These are phyloP conservation scores for Clarireedia hainanense DNA, from an alignment of 2,329 filamentous ascomycete genomes.

Conservation along the genomic window DNA sequence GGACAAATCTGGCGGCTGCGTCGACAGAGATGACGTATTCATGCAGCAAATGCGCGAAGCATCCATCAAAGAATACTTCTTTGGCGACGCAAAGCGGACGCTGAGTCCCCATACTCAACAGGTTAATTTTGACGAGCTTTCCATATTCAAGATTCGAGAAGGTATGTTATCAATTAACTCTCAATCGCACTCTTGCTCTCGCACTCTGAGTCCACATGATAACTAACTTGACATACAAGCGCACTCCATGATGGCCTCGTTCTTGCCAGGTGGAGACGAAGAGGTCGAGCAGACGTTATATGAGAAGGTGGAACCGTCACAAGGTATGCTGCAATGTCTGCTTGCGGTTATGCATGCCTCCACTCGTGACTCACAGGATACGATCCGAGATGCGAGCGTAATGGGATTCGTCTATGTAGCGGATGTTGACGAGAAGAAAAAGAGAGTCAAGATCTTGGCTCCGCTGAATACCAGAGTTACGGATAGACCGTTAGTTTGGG, in stretches of 20 bases:
- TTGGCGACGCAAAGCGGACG: slow-evolving; percentile 68
- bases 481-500: slow-evolving; percentile 73
- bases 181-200: neutral
- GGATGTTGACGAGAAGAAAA: slow-evolving; percentile 79
- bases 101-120: slow-evolving; percentile 84
- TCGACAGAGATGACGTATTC: slow-evolving; percentile 65
- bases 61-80: slow-evolving; percentile 88
- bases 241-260: slow-evolving; percentile 26
- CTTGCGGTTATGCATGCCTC: slow-evolving; percentile 78
- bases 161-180: slow-evolving; percentile 33
- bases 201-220: too few species aligned
- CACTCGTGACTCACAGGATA: slow-evolving; percentile 58
- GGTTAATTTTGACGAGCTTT: slow-evolving; percentile 66
- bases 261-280: slow-evolving; percentile 28
- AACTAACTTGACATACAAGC: slow-evolving; percentile 17
- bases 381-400: slow-evolving; percentile 72
- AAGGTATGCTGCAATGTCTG: slow-evolving; percentile 69
- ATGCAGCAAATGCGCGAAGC: slow-evolving; percentile 67
- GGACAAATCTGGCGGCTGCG: slow-evolving; percentile 78
- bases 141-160: slow-evolving; percentile 63
- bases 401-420: slow-evolving; percentile 92
- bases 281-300: slow-evolving; percentile 36
- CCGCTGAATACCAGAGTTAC: slow-evolving; percentile 78
- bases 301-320: slow-evolving; percentile 56
- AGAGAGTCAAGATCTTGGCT: slow-evolving; percentile 71